A percentile compares a stretch with the other conserved stretches of the same genome.
These are phyloP conservation scores for Setaria italica DNA, from an alignment of 202 grass and related monocot species.

Conservation along the genomic window DNA sequence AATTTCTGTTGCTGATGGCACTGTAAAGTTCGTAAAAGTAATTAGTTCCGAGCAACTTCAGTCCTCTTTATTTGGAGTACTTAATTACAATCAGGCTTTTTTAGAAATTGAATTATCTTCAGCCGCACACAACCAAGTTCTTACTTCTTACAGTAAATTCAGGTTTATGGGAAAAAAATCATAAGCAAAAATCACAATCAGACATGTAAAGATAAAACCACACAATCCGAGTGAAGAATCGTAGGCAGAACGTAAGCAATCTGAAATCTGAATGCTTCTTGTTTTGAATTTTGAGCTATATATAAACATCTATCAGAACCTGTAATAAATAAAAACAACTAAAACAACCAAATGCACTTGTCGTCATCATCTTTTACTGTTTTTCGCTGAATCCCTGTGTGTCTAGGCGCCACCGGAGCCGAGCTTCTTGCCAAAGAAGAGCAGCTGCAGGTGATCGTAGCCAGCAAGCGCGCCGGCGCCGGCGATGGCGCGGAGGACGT, in stretches of 20 bases:
- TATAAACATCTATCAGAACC: too few relatives aligned
- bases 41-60: not conserved
- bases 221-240: not conserved
- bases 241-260: too few relatives aligned
- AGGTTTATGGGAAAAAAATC: too few relatives aligned
- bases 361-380: constrained; percentile 22
- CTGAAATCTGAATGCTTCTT: too few relatives aligned
- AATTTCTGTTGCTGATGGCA: not conserved
- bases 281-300: too few relatives aligned
- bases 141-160: too few relatives aligned
- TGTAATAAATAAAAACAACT: not conserved
- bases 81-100: not conserved
- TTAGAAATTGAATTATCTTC: too few relatives aligned
- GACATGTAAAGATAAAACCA: too few relatives aligned
- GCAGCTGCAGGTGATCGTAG: constrained; percentile 53
- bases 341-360: not conserved
- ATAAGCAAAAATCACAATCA: not conserved
- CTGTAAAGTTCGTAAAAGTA: constrained; percentile 17
- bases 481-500: constrained; percentile 58
- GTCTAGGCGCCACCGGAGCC: constrained; percentile 18
- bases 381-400: not conserved
- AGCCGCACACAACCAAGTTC: too few relatives aligned
- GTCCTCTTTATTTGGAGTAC: not conserved
- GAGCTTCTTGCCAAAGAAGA: constrained; percentile 56
- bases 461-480: constrained; percentile 55